Conservation (phyloP, 73 alveolate species). For the Blepharisma japonicum region DNA sequence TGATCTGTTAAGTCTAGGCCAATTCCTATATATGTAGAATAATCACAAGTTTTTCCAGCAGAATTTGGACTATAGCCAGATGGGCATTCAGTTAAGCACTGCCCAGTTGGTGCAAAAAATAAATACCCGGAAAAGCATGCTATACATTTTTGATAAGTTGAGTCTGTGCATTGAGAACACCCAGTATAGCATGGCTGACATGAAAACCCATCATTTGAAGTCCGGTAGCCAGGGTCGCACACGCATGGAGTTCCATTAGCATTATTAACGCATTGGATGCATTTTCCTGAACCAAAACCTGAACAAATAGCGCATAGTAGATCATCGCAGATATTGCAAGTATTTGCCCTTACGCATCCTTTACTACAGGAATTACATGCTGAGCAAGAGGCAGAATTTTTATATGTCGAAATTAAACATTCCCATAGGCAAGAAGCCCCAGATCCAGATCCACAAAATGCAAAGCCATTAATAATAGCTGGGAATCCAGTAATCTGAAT, state of each 20-base stretch:
- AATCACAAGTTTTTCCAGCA: too few relatives aligned
- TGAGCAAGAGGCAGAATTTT: neutral
- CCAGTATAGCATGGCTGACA: slow-evolving; percentile 14
- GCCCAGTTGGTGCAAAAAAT: too few relatives aligned
- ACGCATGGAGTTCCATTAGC: neutral
- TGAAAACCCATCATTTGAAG: neutral
- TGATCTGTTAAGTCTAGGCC: too few relatives aligned
- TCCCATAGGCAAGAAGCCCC: neutral
- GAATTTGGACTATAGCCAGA: too few relatives aligned
- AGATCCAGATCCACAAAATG: neutral
- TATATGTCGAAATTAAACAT: neutral
- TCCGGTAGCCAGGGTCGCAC: neutral
- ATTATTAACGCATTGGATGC: neutral
- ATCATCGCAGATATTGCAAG: slow-evolving; percentile 5
- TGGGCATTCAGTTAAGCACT: too few relatives aligned
- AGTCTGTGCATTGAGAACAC: neutral
- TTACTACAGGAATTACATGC: neutral
- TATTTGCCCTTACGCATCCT: neutral
- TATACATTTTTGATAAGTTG: too few relatives aligned
- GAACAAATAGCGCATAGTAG: neutral
- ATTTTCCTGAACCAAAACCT: neutral
- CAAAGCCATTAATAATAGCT: neutral
- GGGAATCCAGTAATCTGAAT: neutral
- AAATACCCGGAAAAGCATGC: too few relatives aligned
- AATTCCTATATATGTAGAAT: too few relatives aligned